A percentile compares a stretch with the other conserved stretches of the same genome.
These are phyloP conservation scores for Ilex aquifolium DNA, from an alignment of 257 asterid species.

Conservation along the genomic window DNA sequence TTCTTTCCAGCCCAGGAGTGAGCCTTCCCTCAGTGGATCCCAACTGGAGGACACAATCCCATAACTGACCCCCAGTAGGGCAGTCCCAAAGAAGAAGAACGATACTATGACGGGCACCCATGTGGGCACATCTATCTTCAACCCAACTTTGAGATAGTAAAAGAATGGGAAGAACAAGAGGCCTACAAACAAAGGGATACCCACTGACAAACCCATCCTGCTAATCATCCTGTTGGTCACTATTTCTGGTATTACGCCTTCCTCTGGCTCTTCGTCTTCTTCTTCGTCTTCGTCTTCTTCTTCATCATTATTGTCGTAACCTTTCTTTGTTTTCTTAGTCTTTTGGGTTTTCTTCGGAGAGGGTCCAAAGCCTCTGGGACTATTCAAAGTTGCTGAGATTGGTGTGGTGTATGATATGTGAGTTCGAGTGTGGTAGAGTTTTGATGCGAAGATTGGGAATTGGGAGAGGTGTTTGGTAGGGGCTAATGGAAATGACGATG, in stretches of 20 bases:
- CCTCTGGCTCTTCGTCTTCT: constrained; percentile 33
- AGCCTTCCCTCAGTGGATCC: constrained; percentile 96
- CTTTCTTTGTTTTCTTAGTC: constrained; percentile 42
- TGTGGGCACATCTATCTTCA: constrained; percentile 83
- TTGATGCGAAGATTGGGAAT: constrained; percentile 22
- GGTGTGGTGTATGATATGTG: constrained; percentile 19
- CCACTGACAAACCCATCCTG: constrained; percentile 74
- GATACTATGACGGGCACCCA: constrained; percentile 92
- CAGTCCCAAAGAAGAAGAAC: constrained; percentile 80
- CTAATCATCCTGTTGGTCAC: constrained; percentile 92
- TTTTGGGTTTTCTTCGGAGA: constrained; percentile 44
- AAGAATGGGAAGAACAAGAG: constrained; percentile 82
- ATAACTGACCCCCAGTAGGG: constrained; percentile 78
- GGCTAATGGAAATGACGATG: constrained; percentile 26
- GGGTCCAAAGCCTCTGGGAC: constrained; percentile 87
- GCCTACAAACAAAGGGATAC: constrained; percentile 76
- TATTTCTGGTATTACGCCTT: constrained; percentile 80
- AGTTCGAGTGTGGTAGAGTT: constrained; percentile 18
- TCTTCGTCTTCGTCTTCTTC: constrained; percentile 37
- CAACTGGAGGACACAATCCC: constrained; percentile 97
- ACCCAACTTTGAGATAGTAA: constrained; percentile 79
- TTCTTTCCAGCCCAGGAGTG: constrained; percentile 87
- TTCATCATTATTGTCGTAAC: constrained; percentile 29
- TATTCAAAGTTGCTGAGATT: constrained; percentile 54
- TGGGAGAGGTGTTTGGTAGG: constrained; percentile 29